Base-by-base conservation (phyloP, 1,139 yeast genomes). In the Hanseniaspora gamundiae region DNA sequence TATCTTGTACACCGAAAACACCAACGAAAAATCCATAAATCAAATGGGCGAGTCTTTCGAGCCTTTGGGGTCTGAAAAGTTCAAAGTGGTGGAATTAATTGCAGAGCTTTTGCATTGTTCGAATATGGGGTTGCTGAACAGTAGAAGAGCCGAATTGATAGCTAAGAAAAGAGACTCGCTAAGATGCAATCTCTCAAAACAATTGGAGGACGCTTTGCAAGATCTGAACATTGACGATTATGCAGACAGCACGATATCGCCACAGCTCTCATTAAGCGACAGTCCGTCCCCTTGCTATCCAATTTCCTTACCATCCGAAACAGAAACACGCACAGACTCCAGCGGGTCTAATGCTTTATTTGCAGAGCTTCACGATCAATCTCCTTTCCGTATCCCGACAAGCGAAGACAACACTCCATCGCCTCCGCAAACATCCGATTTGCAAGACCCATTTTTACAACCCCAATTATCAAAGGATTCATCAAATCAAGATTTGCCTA, bases 91-190 rank as follows among this genome's bases (percentile, higher is more conserved):
- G 60, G 98, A 93, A 65, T 70, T 91, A 51, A 78, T 91, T 50
- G 98, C 98, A 0, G 99, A 91, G 61, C 70, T 91, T 43, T 71
- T 91, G 47, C 99, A 91, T 64, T 91, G 99, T 59, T 86, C 96
- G 22, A 91, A 91, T 62, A 93, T 93, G 98, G 93, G 91, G 0
- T 68, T 91, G 40, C 70, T 91, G 51, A 91, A 91, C 59, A 95
- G 88, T 51, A 80, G 78, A 48, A 74, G 76, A 50, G 96, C 96
- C 11, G 94, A 76, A 56, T 77, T 72, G 33, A 78, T 85, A 38
- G 95, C 88, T 2, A 64, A 62, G 40, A 82, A 80, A 55, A 73
- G 98, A 45, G 95, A 87, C 57, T 67, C 68, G 20, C 77, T 82
- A 49, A 72, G 96, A 51, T 68, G 66, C 43, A 63, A 61, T 26